Evolutionary conservation across 2,329 filamentous ascomycete species (phyloP).

Genomic region (Raffaelea deltoideospora): DNA sequence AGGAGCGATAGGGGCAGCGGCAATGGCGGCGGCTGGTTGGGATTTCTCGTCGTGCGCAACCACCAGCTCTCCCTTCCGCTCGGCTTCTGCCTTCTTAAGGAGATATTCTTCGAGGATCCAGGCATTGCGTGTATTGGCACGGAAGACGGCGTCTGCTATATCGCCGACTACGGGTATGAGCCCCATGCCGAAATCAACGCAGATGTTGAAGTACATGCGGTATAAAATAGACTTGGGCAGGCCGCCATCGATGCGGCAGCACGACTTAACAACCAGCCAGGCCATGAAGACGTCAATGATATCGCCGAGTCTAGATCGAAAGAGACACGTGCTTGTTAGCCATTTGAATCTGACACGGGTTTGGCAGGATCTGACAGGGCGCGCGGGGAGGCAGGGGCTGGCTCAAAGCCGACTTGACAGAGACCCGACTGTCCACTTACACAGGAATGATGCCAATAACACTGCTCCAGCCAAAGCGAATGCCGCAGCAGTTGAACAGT

Average conservation of each 20-base stretch:
- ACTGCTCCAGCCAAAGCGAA: slow-evolving; percentile 79
- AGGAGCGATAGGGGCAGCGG: too few species aligned
- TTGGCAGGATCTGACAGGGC: too few species aligned
- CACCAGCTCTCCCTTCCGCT: slow-evolving; percentile 14
- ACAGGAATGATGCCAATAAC: slow-evolving; percentile 73
- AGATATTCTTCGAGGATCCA: slow-evolving; percentile 39
- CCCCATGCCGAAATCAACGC: slow-evolving; percentile 58
- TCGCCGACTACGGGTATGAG: slow-evolving; percentile 67
- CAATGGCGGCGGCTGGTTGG: too few species aligned
- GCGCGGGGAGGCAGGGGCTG: too few species aligned
- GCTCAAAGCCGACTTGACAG: neutral
- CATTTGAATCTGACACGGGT: too few species aligned
- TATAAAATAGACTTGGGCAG: slow-evolving; percentile 45
- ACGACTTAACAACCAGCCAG: slow-evolving; percentile 58
- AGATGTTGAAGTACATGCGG: slow-evolving; percentile 70
- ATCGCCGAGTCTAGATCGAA: slow-evolving; percentile 50
- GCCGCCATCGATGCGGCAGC: slow-evolving; percentile 60
- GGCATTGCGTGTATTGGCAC: slow-evolving; percentile 64
- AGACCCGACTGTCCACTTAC: slow-evolving; percentile 32
- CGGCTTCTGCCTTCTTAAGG: slow-evolving; percentile 49
- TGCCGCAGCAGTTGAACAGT: slow-evolving; percentile 66
- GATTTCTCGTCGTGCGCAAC: too few species aligned
- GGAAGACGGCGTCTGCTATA: slow-evolving; percentile 54
- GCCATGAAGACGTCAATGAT: slow-evolving; percentile 58
- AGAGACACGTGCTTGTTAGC: too few species aligned